These are phyloP conservation scores for Pseudovirgaria hyperparasitica DNA, from an alignment of 2,329 filamentous ascomycete genomes.

Conservation along the genomic window DNA sequence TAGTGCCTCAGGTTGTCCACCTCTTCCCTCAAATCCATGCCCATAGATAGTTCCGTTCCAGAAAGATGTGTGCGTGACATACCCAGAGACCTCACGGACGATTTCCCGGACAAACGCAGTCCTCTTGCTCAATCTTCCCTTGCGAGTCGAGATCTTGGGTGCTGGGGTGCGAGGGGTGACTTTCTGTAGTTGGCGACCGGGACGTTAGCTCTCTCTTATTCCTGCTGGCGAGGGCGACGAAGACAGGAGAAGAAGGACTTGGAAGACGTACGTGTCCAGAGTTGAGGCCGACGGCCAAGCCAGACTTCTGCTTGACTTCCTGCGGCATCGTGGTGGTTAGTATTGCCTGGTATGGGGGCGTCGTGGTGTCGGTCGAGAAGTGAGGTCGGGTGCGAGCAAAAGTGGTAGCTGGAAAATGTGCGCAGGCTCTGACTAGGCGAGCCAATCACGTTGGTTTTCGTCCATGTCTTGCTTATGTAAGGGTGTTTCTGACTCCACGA, in stretches of 20 bases:
- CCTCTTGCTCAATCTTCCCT: constrained; percentile 93
- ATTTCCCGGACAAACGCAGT: constrained; percentile 95
- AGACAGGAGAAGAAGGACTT: constrained; percentile 9
- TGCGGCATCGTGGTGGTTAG: constrained; percentile 34
- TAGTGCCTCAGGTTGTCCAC: too few relatives aligned
- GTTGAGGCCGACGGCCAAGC: constrained; percentile 49
- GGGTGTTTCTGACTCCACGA: too few relatives aligned
- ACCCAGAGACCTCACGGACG: constrained; percentile 96
- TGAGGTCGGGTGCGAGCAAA: too few relatives aligned
- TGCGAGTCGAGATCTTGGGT: constrained; percentile 52
- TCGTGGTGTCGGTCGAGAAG: too few relatives aligned
- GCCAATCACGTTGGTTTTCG: too few relatives aligned
- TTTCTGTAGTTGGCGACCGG: constrained; percentile 21
- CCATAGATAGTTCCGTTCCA: neutral
- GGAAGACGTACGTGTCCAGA: constrained; percentile 49
- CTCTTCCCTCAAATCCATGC: neutral
- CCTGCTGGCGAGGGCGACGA: constrained; percentile 5
- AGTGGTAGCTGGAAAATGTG: too few relatives aligned
- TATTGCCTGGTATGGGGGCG: too few relatives aligned
- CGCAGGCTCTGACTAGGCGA: too few relatives aligned
- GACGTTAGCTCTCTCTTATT: too few relatives aligned
- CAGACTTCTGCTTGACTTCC: constrained; percentile 41
- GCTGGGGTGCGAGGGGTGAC: constrained; percentile 39
- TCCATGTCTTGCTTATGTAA: too few relatives aligned
- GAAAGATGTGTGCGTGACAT: constrained; percentile 30